Conservation (phyloP, 2,329 filamentous ascomycete genomes). For the Periconia digitata region DNA sequence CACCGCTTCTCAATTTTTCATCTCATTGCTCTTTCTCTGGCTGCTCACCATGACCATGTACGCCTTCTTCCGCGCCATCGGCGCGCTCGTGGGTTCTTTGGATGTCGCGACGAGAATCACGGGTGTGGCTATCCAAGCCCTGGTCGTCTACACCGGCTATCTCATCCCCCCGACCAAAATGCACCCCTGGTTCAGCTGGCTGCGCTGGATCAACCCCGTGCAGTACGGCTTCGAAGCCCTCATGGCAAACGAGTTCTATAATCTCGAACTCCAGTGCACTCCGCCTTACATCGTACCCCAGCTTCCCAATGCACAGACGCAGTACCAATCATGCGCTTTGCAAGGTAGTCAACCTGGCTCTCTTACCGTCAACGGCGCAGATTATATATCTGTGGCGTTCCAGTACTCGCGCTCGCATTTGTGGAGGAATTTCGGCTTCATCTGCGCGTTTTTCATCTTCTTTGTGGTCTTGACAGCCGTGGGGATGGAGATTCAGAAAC, state of each 20-base stretch:
- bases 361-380: constrained; percentile 55
- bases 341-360: constrained; percentile 59
- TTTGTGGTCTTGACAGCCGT: constrained; percentile 51
- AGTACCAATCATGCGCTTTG: constrained; percentile 62
- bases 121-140: constrained; percentile 44
- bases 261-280: constrained; percentile 57
- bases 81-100: constrained; percentile 37
- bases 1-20: constrained; percentile 64
- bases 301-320: constrained; percentile 48
- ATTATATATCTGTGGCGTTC: constrained; percentile 59
- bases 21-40: constrained; percentile 64
- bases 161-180: constrained; percentile 44
- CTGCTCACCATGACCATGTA: constrained; percentile 51
- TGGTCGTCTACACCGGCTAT: constrained; percentile 45
- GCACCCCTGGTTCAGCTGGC: constrained; percentile 14
- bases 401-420: constrained; percentile 59
- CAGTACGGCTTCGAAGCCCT: constrained; percentile 71
- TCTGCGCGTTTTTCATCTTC: constrained; percentile 54
- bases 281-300: constrained; percentile 59
- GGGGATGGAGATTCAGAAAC: constrained; percentile 55
- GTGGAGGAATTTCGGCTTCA: constrained; percentile 58
- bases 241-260: constrained; percentile 70
- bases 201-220: constrained; percentile 55
- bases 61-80: constrained; percentile 44
- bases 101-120: constrained; percentile 44